These are phyloP conservation scores for Oxytropis ochrocephala DNA, from an alignment of 306 rosid genomes.

Conservation along the genomic window DNA sequence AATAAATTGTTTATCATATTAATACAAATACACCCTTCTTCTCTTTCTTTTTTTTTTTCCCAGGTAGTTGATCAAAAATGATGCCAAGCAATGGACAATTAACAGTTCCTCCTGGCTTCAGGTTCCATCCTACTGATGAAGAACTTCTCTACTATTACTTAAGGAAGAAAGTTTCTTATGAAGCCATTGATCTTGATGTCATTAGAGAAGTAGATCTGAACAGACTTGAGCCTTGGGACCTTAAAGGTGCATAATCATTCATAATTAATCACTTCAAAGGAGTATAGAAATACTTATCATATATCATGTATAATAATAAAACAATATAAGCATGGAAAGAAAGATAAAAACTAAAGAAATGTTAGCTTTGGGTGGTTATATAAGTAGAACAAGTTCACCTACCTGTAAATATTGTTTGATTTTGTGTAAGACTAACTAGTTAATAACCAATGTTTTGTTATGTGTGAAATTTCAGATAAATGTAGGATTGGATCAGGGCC, in stretches of 20 bases:
- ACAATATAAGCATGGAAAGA: neutral
- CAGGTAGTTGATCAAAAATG: conserved; percentile 26
- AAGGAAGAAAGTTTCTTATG: conserved; percentile 88
- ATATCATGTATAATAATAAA: too few relatives aligned
- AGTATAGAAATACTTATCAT: neutral
- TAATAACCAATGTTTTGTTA: neutral
- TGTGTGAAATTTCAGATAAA: conserved; percentile 43
- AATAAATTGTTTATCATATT: neutral
- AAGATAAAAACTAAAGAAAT: neutral
- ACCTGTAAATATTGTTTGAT: neutral
- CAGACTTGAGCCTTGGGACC: conserved; percentile 98
- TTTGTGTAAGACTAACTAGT: neutral
- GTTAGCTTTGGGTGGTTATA: neutral
- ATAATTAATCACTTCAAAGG: neutral
- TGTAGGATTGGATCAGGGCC: conserved; percentile 94
- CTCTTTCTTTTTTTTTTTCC: neutral
- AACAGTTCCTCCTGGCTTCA: conserved; percentile 91
- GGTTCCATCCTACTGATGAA: conserved; percentile 96
- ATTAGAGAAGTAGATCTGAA: conserved; percentile 90
- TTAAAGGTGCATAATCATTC: conserved; percentile 54
- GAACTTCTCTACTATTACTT: conserved; percentile 97
- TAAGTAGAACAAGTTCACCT: neutral
- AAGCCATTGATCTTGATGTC: conserved; percentile 92
- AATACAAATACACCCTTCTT: neutral
- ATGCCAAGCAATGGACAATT: conserved; percentile 70